Evolutionary conservation across 371 early-diverging fungal species (phyloP).

Genomic region (Mucor lusitanicus): DNA sequence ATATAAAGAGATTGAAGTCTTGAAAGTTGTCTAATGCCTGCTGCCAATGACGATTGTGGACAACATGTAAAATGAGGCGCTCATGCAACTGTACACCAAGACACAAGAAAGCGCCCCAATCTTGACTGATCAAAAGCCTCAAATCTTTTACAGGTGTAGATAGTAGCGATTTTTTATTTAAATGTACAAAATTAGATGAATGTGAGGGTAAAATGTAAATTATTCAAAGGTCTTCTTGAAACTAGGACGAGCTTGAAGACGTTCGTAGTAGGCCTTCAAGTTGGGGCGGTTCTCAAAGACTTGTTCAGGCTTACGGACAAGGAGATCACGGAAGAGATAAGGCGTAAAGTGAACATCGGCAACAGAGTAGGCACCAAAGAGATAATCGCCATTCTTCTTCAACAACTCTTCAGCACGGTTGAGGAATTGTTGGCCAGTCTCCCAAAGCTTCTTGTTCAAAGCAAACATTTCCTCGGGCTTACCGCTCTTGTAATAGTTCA

Average conservation of each 20-base stretch:
- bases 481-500: constrained; percentile 18
- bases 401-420: constrained; percentile 31
- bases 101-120: background rate
- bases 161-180: background rate
- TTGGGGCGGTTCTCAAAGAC: constrained; percentile 31
- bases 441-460: constrained; percentile 27
- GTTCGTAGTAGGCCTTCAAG: constrained; percentile 35
- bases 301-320: constrained; percentile 28
- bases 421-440: constrained; percentile 20
- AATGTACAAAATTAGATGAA: background rate
- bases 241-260: constrained; percentile 32
- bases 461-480: constrained; percentile 26
- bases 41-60: background rate
- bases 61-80: background rate
- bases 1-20: no score
- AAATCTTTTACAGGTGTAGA: background rate
- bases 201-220: background rate
- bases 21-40: no score
- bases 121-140: background rate
- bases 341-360: constrained; percentile 40
- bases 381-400: constrained; percentile 22
- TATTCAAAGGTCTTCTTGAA: constrained; percentile 29
- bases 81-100: background rate
- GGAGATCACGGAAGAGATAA: constrained; percentile 24
- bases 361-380: constrained; percentile 32